Conservation (phyloP, 176 grass and related monocot species). For the Carex cristatella region DNA sequence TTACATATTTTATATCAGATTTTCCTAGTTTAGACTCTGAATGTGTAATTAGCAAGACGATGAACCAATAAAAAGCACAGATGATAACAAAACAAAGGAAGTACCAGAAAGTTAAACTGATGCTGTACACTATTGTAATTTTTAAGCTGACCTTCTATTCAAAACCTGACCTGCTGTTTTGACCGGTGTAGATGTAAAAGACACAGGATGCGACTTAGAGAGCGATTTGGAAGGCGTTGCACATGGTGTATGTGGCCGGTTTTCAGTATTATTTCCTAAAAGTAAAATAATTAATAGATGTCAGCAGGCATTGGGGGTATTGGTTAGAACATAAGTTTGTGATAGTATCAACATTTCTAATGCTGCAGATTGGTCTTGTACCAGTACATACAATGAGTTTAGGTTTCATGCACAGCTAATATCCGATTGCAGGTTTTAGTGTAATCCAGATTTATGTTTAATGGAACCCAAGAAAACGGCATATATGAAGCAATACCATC, state of each 20-base stretch:
- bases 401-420: not conserved
- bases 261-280: slow-evolving; percentile 30
- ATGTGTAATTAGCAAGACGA: not conserved
- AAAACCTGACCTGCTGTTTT: not conserved
- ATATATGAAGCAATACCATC: not conserved
- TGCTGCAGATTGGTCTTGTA: not conserved
- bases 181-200: not conserved
- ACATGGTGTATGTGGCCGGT: slow-evolving; percentile 14
- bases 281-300: not conserved
- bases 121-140: not conserved
- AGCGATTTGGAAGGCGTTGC: slow-evolving; percentile 2
- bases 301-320: not conserved
- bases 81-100: not conserved
- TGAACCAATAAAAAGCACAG: not conserved
- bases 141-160: slow-evolving; percentile 3
- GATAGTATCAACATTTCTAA: not conserved
- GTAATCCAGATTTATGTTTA: not conserved
- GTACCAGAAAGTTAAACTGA: not conserved
- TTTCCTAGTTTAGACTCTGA: not conserved
- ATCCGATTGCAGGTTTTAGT: not conserved
- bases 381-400: not conserved
- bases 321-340: not conserved
- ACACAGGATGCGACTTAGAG: not conserved
- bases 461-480: not conserved
- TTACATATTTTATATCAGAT: not conserved